Conservation (phyloP, 2,329 filamentous ascomycete species). For the Elsinoe fawcettii region DNA sequence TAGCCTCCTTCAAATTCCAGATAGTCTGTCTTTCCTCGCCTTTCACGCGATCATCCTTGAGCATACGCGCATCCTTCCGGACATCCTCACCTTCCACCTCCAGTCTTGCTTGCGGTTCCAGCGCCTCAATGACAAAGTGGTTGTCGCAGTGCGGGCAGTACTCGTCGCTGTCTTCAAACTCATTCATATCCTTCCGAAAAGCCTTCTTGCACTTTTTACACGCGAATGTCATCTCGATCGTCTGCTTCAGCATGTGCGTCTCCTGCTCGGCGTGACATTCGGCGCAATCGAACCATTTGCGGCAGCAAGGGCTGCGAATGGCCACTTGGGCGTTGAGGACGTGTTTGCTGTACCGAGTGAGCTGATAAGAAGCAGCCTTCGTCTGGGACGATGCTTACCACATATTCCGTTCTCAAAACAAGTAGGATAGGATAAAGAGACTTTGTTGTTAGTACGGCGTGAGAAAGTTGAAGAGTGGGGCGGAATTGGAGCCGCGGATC, state of each 20-base stretch:
- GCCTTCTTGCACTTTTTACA: constrained; percentile 99
- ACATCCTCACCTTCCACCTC: constrained; percentile 88
- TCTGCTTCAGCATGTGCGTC: constrained; percentile 62
- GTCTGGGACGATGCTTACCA: constrained; percentile 22
- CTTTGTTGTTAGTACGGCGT: too few relatives aligned
- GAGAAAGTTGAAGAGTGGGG: constrained; percentile 4
- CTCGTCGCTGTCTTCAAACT: constrained; percentile 95
- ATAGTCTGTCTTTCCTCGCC: constrained; percentile 54
- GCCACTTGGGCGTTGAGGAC: constrained; percentile 95
- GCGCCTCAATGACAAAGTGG: constrained; percentile 88
- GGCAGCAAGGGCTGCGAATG: constrained; percentile 91
- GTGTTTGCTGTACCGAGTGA: constrained; percentile 64
- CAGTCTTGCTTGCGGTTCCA: constrained; percentile 72
- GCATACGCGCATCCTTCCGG: constrained; percentile 75
- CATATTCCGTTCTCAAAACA: too few relatives aligned
- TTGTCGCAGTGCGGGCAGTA: constrained; percentile 99
- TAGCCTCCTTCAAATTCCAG: constrained; percentile 68
- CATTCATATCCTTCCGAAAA: constrained; percentile 85
- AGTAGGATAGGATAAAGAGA: too few relatives aligned
- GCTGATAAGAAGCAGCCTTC: constrained; percentile 2
- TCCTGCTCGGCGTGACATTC: constrained; percentile 85
- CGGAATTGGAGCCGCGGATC: too few relatives aligned
- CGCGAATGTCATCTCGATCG: constrained; percentile 82
- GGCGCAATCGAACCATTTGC: constrained; percentile 98
- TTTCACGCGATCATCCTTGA: constrained; percentile 78